phyloP scores from a whole-genome alignment of 495 filamentous ascomycete species.

The Aspergillus ellipticus region DNA sequence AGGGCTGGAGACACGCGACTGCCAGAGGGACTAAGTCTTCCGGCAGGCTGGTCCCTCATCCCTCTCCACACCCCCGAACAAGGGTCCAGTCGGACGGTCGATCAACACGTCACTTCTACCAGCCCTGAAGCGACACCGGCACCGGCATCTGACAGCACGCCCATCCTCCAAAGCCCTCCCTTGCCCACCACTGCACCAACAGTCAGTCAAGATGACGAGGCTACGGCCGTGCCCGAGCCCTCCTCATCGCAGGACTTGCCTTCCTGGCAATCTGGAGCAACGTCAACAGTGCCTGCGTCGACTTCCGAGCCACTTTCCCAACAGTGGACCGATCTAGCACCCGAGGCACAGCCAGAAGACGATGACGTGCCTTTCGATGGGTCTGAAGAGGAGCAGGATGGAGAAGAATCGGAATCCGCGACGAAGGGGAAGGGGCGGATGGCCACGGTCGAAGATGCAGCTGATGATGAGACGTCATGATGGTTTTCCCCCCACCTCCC shows the following conservation, averaged over 20 bases:
- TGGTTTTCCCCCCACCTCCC: slow-evolving; percentile 11
- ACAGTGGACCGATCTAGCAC: slow-evolving; percentile 36
- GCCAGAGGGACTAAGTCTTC: slow-evolving; percentile 68
- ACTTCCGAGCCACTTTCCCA: slow-evolving; percentile 28
- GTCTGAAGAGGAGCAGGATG: background rate
- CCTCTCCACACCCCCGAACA: slow-evolving; percentile 56
- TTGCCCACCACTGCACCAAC: background rate
- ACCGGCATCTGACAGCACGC: background rate
- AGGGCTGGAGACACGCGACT: slow-evolving; percentile 63
- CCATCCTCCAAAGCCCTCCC: background rate
- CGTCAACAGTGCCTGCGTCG: slow-evolving; percentile 10
- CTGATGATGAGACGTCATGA: slow-evolving; percentile 38
- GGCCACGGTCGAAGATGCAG: slow-evolving; percentile 47
- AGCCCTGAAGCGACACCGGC: slow-evolving; percentile 7
- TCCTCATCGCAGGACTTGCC: slow-evolving; percentile 5
- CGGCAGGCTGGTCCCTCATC: slow-evolving; percentile 71
- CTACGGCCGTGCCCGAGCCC: background rate
- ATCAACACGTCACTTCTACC: slow-evolving; percentile 8
- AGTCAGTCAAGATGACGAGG: background rate
- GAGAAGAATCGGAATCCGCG: slow-evolving; percentile 16
- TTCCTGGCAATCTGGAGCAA: slow-evolving; percentile 17
- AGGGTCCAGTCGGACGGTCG: slow-evolving; percentile 1
- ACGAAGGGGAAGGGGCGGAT: slow-evolving; percentile 46
- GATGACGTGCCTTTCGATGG: slow-evolving; percentile 4
- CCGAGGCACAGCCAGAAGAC: slow-evolving; percentile 19